Evolutionary conservation across 805 yeast genomes (phyloP), one percentile per base, ranked within the genome.

Genomic region (Starmera pachycereana): DNA sequence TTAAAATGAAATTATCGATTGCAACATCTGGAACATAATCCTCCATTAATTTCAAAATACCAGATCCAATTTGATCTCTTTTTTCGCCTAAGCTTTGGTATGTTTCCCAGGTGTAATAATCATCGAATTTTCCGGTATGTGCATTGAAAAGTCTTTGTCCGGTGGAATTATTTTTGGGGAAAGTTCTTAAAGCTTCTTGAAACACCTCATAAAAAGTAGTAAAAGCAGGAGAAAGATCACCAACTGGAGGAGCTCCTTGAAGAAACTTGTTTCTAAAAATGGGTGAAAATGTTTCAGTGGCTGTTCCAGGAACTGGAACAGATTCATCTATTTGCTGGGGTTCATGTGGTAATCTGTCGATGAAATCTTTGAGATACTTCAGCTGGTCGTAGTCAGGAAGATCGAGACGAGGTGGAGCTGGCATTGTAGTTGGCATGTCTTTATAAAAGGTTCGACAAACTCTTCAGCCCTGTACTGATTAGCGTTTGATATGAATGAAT

Each of bases 61-160:
- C 88, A 11, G 80, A 56, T 6, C 84, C 88, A 27, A 77, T 61
- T 38, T 63, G 49, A 32, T 60, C 58, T 38, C 74, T 67, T 42
- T 75, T 61, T 27, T 53, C 45, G 13, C 66, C 65, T 22, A 74
- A 65, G 39, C 65, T 56, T 6, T 43, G 49, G 50, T 67, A 79
- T 2, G 72, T 56, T 33, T 68, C 61, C 51, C 61, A 67, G 4
- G 66, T 57, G 60, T 68, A 80, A 29, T 52, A 39, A 18, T 64
- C 59, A 13, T 62, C 60, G 58, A 68, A 71, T 8, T 50, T 54
- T 9, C 64, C 60, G 3, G 64, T 51, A 6, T 48, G 51, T n/a
- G 60, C 49, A 44, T 60, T 51, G 6, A 29, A 47, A 4, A 42
- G 46, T 53, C 81, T 58, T 31, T 55, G 42, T 35, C 82, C 83